These are phyloP conservation scores for Pichia sp. DNA, from an alignment of 1,139 yeast species.

Conservation along the genomic window DNA sequence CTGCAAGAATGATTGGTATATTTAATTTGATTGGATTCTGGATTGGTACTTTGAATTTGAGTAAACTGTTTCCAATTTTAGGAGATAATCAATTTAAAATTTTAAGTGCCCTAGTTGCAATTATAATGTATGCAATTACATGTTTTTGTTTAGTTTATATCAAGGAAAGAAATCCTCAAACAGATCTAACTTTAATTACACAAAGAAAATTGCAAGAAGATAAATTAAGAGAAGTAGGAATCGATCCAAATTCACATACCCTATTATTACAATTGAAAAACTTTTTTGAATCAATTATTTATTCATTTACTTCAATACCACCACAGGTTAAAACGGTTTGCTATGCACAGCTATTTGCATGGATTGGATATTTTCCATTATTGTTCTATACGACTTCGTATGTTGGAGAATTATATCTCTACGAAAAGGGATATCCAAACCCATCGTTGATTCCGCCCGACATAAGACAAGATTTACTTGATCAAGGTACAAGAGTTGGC, in stretches of 20 bases:
- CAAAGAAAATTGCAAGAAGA: constrained; percentile 30
- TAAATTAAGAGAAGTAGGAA: constrained; percentile 30
- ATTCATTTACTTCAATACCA: constrained; percentile 36
- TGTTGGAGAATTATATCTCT: constrained; percentile 40
- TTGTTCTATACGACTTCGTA: constrained; percentile 44
- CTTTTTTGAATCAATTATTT: constrained; percentile 33
- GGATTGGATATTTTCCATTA: constrained; percentile 48
- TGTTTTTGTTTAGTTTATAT: constrained; percentile 35
- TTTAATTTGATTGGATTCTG: constrained; percentile 52
- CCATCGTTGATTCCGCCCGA: constrained; percentile 40
- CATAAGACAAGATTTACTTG: constrained; percentile 27
- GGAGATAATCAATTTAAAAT: constrained; percentile 48
- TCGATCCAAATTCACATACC: constrained; percentile 24
- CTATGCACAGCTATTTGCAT: constrained; percentile 42
- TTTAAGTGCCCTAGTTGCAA: constrained; percentile 39
- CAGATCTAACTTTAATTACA: constrained; percentile 34
- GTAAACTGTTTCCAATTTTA: constrained; percentile 30
- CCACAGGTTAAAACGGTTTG: constrained; percentile 39
- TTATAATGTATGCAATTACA: constrained; percentile 35
- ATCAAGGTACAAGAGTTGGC: constrained; percentile 39
- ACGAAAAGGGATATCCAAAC: constrained; percentile 29
- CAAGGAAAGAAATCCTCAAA: constrained; percentile 40
- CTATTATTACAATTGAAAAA: constrained; percentile 24
- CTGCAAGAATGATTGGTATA: constrained; percentile 57
- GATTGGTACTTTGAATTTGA: constrained; percentile 41